Evolutionary conservation across 768 basidiomycete species (phyloP).

Genomic region (Ramaria sp.): DNA sequence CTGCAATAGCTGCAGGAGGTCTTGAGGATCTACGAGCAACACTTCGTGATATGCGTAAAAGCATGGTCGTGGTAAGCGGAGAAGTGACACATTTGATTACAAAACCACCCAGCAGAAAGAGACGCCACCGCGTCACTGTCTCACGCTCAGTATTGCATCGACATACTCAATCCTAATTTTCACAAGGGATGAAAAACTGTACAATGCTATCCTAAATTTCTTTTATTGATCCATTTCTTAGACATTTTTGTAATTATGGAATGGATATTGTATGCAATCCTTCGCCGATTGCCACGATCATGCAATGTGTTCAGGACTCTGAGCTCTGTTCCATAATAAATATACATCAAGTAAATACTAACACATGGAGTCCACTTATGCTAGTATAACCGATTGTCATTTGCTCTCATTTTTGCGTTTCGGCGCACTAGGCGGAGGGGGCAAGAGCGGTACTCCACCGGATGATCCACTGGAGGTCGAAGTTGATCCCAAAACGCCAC

Average conservation of each 20-base stretch:
- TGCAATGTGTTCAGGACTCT: no score
- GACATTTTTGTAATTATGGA: no score
- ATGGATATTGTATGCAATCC: no score
- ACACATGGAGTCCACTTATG: no score
- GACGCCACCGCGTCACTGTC: background rate
- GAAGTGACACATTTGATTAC: background rate
- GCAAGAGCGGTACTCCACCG: conserved; percentile 53
- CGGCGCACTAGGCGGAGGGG: conserved; percentile 68
- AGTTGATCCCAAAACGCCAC: conserved; percentile 27
- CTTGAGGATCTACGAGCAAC: conserved; percentile 6
- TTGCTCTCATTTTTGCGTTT: no score
- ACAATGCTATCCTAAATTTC: no score
- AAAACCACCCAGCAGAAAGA: background rate
- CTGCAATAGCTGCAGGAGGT: background rate
- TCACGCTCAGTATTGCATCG: background rate
- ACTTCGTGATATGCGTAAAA: conserved; percentile 17
- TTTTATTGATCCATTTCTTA: no score
- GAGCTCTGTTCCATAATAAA: no score
- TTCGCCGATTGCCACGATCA: no score
- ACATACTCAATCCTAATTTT: background rate
- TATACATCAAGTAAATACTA: no score
- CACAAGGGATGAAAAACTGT: no score
- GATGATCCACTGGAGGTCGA: conserved; percentile 13
- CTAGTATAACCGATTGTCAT: background rate
- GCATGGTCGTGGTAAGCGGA: conserved; percentile 8